These are phyloP conservation scores for Capsicum rhomboideum DNA, from an alignment of 257 asterid species.

Conservation along the genomic window DNA sequence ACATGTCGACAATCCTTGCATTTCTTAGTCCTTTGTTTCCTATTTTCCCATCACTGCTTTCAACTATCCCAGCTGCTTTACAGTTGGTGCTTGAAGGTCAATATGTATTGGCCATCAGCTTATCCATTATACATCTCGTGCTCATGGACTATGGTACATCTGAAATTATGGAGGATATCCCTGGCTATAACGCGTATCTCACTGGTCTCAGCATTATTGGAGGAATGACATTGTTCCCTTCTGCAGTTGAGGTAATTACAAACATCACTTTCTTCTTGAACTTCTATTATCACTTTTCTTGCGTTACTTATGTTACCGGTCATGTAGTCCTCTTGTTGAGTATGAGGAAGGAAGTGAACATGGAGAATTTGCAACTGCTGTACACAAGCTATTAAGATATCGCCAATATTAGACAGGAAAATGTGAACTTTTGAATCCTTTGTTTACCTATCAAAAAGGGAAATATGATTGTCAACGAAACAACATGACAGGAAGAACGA, in stretches of 20 bases:
- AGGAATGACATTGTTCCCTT: conserved; percentile 89
- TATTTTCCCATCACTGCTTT: conserved; percentile 61
- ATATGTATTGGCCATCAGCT: conserved; percentile 46
- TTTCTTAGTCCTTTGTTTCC: conserved; percentile 78
- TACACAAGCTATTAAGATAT: neutral
- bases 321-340: neutral
- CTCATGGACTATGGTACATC: conserved; percentile 79
- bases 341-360: neutral
- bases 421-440: neutral
- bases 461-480: neutral
- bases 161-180: conserved; percentile 79
- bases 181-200: conserved; percentile 78
- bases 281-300: neutral
- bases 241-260: conserved; percentile 72
- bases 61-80: conserved; percentile 79
- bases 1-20: conserved; percentile 80
- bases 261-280: neutral
- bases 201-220: conserved; percentile 96
- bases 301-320: neutral
- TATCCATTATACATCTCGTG: conserved; percentile 57
- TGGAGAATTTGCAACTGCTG: neutral
- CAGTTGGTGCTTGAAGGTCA: conserved; percentile 74
- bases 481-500: neutral
- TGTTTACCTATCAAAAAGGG: neutral
- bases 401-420: neutral